Conservation (phyloP, 2,329 filamentous ascomycete species). For the Sporothrix dimorphospora region DNA sequence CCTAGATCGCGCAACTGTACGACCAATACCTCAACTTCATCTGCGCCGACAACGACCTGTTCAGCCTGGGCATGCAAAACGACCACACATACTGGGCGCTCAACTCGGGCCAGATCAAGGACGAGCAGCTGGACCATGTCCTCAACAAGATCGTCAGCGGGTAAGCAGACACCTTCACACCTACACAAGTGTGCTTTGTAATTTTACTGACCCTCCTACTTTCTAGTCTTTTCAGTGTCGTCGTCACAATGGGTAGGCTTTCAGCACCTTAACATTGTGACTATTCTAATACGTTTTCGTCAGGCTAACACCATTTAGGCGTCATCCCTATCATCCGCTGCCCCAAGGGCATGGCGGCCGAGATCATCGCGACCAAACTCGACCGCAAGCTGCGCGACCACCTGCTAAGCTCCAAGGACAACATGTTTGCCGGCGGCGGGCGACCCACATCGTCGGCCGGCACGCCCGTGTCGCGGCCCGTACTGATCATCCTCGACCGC, state of each 20-base stretch:
- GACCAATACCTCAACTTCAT: conserved; percentile 99
- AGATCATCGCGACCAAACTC: conserved; percentile 90
- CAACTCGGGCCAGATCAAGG: conserved; percentile 88
- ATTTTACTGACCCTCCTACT: background rate
- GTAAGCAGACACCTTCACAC: conserved; percentile 4
- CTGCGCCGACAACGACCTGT: conserved; percentile 91
- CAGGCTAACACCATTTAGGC: conserved; percentile 52
- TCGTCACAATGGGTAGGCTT: conserved; percentile 90
- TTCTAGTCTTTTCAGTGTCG: conserved; percentile 79
- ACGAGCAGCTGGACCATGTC: conserved; percentile 83
- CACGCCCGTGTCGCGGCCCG: conserved; percentile 76
- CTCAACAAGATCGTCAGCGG: conserved; percentile 93
- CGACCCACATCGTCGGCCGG: conserved; percentile 61
- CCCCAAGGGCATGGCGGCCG: conserved; percentile 88
- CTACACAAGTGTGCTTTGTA: background rate
- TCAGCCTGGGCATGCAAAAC: conserved; percentile 90
- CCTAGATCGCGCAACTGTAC: conserved; percentile 83
- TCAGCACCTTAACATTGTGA: no score
- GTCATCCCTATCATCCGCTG: conserved; percentile 95
- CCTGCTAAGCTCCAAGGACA: conserved; percentile 96
- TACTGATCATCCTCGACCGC: conserved; percentile 90
- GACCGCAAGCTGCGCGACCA: conserved; percentile 96
- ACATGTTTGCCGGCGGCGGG: conserved; percentile 75
- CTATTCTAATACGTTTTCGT: no score
- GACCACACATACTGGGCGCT: conserved; percentile 92